phyloP scores from a whole-genome alignment of 192 early-diverging fungal genomes.

The Diversispora eburnea region DNA sequence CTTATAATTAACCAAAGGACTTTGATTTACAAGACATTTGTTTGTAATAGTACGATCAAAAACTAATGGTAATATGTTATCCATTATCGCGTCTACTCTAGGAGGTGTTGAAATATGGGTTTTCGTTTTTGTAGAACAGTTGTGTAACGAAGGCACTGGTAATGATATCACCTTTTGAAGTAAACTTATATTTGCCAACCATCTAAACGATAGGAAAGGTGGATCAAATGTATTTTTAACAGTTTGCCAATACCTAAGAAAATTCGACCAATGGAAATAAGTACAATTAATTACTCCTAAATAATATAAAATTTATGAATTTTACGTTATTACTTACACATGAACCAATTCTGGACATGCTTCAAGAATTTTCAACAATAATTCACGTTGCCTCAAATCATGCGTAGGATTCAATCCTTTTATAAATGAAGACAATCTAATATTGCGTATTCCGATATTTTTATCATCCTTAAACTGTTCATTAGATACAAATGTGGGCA shows the following conservation, averaged over 20 bases:
- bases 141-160: slow-evolving; percentile 54
- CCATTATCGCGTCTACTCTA: slow-evolving; percentile 49
- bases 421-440: slow-evolving; percentile 52
- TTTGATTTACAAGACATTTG: slow-evolving; percentile 64
- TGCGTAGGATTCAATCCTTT: slow-evolving; percentile 58
- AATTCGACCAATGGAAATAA: not conserved
- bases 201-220: slow-evolving; percentile 64
- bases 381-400: slow-evolving; percentile 59
- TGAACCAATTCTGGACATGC: slow-evolving; percentile 74
- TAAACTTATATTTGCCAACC: slow-evolving; percentile 75
- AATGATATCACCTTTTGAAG: slow-evolving; percentile 65
- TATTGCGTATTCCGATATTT: slow-evolving; percentile 51
- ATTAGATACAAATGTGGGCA: not conserved
- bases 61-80: slow-evolving; percentile 65
- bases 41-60: slow-evolving; percentile 50
- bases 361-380: slow-evolving; percentile 60
- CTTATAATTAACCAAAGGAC: slow-evolving; percentile 60
- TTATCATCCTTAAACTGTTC: slow-evolving; percentile 24
- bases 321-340: slow-evolving; percentile 45
- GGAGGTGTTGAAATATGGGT: slow-evolving; percentile 54
- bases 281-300: not conserved
- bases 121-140: slow-evolving; percentile 37
- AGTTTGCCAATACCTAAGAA: slow-evolving; percentile 60
- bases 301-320: not conserved
- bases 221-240: slow-evolving; percentile 59